Conservation (phyloP, 768 basidiomycete species). For the Rossbeevera mucosa region DNA sequence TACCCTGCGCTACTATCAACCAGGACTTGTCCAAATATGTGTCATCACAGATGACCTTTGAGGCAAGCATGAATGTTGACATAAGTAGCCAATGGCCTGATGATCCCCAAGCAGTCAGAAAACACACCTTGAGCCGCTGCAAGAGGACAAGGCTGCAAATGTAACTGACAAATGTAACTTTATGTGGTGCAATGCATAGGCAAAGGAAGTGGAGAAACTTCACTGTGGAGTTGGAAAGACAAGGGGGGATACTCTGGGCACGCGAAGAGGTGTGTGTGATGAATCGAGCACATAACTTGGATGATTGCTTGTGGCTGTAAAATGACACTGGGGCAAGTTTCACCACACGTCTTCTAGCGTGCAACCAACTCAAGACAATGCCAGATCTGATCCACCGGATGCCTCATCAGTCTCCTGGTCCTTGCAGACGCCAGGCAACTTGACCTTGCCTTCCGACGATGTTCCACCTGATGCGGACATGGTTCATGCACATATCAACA, state of each 20-base stretch:
- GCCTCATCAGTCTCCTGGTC: conserved; percentile 16
- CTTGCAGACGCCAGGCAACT: conserved; percentile 4
- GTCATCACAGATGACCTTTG: conserved; percentile 87
- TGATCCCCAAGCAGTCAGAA: conserved; percentile 72
- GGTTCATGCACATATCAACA: conserved; percentile 22
- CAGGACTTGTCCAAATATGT: conserved; percentile 93
- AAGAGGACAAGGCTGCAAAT: conserved; percentile 44
- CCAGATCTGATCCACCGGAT: conserved; percentile 4
- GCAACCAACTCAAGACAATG: not conserved
- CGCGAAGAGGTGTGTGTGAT: conserved; percentile 79
- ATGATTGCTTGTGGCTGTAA: conserved; percentile 66
- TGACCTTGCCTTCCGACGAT: conserved; percentile 18
- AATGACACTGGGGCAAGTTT: too few relatives aligned
- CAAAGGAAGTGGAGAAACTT: conserved; percentile 56
- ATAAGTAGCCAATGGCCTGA: conserved; percentile 70
- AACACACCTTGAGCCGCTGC: conserved; percentile 62
- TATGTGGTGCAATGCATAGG: conserved; percentile 65
- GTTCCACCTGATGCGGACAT: conserved; percentile 22
- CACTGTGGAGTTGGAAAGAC: conserved; percentile 27
- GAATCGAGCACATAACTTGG: conserved; percentile 69
- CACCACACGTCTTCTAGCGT: conserved; percentile 2
- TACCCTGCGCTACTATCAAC: conserved; percentile 84
- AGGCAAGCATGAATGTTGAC: conserved; percentile 69
- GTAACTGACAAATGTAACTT: conserved; percentile 54
- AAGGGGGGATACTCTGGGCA: conserved; percentile 77